phyloP scores from a whole-genome alignment of 2,329 filamentous ascomycete genomes.

The Hypoxylon sp. region DNA sequence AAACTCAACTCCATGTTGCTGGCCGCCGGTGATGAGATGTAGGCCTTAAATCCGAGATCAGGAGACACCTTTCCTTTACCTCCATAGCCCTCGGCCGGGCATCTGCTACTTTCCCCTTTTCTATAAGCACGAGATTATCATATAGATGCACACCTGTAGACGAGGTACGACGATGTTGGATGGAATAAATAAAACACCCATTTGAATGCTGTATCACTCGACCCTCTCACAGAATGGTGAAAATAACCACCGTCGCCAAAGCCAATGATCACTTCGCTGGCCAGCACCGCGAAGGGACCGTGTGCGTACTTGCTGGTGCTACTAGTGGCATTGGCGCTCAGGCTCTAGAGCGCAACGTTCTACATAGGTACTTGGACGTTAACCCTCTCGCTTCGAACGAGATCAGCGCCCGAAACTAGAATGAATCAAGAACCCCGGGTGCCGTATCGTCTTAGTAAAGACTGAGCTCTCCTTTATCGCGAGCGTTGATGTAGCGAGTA shows the following conservation, averaged over 20 bases:
- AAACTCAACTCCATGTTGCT: no score
- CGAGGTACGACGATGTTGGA: no score
- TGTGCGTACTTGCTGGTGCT: conserved; percentile 25
- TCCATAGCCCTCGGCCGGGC: no score
- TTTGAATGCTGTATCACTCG: no score
- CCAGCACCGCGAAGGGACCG: conserved; percentile 5
- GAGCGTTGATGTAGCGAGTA: conserved; percentile 35
- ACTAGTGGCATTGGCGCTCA: conserved; percentile 40
- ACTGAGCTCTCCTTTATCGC: conserved; percentile 41
- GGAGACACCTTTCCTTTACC: no score
- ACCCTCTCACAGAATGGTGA: conserved; percentile 23
- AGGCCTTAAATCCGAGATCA: no score
- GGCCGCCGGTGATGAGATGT: no score
- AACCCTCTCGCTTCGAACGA: conserved; percentile 17
- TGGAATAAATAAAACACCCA: no score
- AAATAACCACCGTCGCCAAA: conserved; percentile 34
- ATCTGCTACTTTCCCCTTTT: no score
- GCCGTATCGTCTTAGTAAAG: conserved; percentile 43
- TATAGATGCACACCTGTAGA: no score
- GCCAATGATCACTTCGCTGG: conserved; percentile 11
- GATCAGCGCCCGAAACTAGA: conserved; percentile 21
- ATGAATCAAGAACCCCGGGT: conserved; percentile 17
- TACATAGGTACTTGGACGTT: conserved; percentile 41
- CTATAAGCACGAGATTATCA: no score
- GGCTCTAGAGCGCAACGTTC: conserved; percentile 34